phyloP scores from a whole-genome alignment of 192 early-diverging fungal species.

The Haplosporangium gracile region DNA sequence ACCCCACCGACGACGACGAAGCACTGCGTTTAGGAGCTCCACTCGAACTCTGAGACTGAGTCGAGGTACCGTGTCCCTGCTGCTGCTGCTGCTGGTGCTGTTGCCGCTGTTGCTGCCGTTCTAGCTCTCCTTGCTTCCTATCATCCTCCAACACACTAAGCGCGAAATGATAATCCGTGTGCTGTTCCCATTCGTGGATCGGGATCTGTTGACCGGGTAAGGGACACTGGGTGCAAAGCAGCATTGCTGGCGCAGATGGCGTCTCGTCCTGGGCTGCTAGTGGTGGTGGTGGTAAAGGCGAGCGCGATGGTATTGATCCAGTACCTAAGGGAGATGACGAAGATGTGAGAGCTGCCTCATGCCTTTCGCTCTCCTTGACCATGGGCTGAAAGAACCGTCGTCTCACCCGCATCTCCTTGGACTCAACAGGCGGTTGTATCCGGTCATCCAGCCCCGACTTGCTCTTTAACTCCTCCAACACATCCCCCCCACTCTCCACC shows the following conservation, averaged over 20 bases:
- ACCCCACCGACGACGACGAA: background rate
- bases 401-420: background rate
- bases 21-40: background rate
- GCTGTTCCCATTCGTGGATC: slow-evolving; percentile 46
- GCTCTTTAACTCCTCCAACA: background rate
- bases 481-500: background rate
- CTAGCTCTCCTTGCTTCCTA: slow-evolving; percentile 34
- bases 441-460: background rate
- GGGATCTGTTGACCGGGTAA: slow-evolving; percentile 24
- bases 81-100: slow-evolving; percentile 7
- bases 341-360: background rate
- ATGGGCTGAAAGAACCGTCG: background rate
- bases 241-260: background rate
- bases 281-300: background rate
- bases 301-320: background rate
- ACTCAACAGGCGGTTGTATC: background rate
- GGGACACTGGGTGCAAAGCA: slow-evolving; percentile 37
- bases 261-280: background rate
- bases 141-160: slow-evolving; percentile 41
- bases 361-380: background rate
- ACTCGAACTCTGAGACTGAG: background rate
- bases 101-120: slow-evolving; percentile 28
- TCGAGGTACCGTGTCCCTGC: background rate
- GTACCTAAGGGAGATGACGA: background rate
- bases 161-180: slow-evolving; percentile 46